Evolutionary conservation across 106 monocot genomes (phyloP).

Genomic region (Dactylorhiza incarnata): DNA sequence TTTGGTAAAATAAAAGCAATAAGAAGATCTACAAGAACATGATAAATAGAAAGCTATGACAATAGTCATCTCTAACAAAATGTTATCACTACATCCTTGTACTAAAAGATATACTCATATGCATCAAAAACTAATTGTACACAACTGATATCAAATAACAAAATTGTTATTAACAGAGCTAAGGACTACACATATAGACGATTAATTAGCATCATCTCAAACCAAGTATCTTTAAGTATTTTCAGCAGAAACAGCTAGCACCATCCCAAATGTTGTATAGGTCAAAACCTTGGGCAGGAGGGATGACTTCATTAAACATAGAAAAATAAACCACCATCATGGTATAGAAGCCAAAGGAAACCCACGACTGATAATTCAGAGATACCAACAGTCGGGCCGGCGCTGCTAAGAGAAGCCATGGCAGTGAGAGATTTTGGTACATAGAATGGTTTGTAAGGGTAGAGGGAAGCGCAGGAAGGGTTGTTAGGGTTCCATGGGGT

Average conservation of each 20-base stretch:
- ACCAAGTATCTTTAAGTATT: not conserved
- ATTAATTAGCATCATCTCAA: not conserved
- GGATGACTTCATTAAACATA: not conserved
- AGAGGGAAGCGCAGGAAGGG: not conserved
- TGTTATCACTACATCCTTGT: no score
- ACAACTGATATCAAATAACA: no score
- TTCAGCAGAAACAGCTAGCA: not conserved
- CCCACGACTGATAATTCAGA: not conserved
- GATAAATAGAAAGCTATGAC: no score
- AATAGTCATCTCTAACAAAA: no score
- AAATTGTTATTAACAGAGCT: no score
- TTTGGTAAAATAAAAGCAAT: no score
- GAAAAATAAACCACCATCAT: not conserved
- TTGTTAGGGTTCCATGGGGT: not conserved
- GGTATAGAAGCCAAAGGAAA: not conserved
- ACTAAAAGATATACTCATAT: no score
- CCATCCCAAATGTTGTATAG: not conserved
- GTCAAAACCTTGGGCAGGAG: no score
- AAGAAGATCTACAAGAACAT: no score
- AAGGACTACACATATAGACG: not conserved
- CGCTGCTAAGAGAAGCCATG: constrained; percentile 14
- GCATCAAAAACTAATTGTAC: no score
- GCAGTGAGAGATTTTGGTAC: constrained; percentile 8
- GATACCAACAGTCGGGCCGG: constrained; percentile 11
- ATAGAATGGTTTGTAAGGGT: not conserved